Base-by-base conservation (phyloP, 2,329 filamentous ascomycete species). In the Nigrospora sphaerica region DNA sequence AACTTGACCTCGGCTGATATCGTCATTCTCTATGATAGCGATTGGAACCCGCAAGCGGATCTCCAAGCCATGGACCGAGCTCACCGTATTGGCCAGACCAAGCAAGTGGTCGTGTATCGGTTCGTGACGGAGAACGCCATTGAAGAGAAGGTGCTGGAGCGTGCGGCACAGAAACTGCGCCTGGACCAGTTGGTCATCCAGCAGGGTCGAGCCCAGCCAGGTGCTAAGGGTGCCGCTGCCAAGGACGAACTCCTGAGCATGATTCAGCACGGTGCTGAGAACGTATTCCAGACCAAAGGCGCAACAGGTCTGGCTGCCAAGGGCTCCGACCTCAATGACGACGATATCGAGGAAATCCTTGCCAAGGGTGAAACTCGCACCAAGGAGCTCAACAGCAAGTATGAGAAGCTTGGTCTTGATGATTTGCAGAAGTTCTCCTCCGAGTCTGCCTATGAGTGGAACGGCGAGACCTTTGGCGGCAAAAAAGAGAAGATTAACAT, bases 31-130 rank as follows among this genome's bases (percentile, higher is more conserved):
- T 98, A 93, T 61, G 93, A 98, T 65, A 96, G 91, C 58, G 93
- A 98, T 63, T 98, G 93, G 93, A 97, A 96, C 60, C 93, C 93
- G 11, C 93, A 98, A 67, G 93, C 93, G 16, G 93, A 98, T 81
- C 71, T 98, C 49, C 93, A 98, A 67, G 93, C 93, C 47, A 98
- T 98, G 93, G 93, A 98, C 61, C 88, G 93, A 62, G 93, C 93
- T 44, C 93, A 98, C 71, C 89, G 93, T 70, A 98, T 98, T 57
- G 93, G 93, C 35, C 93, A 98, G 70, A 98, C 89, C 6, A 98
- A 98, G 70, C 93, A 98, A 64, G 93, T 98, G 12, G 80, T 91
- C 38, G 93, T 98, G 4, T 98, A 95, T 71, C 82, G 93, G 49
- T 96, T 98, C 58, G 88, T 98, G 19, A 98, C 95, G 0, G 93